Conservation (phyloP, 768 basidiomycete species). For the Fomitopsis pulvina region DNA sequence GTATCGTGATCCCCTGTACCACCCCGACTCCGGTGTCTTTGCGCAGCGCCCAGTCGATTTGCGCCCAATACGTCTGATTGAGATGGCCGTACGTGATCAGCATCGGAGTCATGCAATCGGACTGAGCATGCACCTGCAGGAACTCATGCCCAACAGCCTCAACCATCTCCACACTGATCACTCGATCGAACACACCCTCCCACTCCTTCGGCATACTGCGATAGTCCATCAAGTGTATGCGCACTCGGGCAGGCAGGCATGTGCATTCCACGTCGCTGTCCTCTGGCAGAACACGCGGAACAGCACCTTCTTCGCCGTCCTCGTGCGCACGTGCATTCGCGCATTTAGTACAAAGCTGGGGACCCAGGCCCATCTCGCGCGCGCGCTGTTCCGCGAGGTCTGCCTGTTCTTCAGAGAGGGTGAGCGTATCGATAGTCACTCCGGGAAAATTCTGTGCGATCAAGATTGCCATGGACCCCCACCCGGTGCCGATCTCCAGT, state of each 20-base stretch:
- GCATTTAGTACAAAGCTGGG: background rate
- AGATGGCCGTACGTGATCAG: background rate
- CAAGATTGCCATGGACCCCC: conserved; percentile 67
- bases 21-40: conserved; percentile 51
- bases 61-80: conserved; percentile 44
- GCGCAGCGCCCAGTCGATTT: conserved; percentile 65
- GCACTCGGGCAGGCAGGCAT: conserved; percentile 36
- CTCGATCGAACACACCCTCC: conserved; percentile 58
- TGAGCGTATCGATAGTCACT: conserved; percentile 64
- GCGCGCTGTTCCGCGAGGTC: conserved; percentile 50
- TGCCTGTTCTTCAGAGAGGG: conserved; percentile 63
- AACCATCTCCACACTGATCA: conserved; percentile 75
- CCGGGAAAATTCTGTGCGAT: conserved; percentile 47
- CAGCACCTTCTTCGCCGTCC: background rate
- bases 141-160: conserved; percentile 68
- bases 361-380: conserved; percentile 38
- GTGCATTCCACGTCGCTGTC: conserved; percentile 12
- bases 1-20: conserved; percentile 71
- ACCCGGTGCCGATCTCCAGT: conserved; percentile 74
- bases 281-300: background rate
- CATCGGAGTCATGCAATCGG: background rate
- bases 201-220: conserved; percentile 56
- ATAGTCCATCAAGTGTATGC: conserved; percentile 74
- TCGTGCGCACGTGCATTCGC: background rate
- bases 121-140: conserved; percentile 32